phyloP scores from a whole-genome alignment of 176 grass and related monocot genomes.

The Juncus effusus region DNA sequence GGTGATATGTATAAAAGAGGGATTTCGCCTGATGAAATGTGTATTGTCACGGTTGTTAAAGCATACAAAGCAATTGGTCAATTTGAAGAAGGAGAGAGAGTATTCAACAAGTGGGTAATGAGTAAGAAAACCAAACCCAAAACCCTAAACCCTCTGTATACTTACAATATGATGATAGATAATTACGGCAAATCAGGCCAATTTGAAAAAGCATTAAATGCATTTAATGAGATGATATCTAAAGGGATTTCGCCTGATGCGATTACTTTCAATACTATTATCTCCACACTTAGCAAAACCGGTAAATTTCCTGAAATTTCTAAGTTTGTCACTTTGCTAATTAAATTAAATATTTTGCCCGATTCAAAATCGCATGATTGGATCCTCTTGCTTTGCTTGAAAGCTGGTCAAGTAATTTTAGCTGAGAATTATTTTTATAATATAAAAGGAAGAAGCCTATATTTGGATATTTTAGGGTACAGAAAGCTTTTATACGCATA shows the following conservation, averaged over 20 bases:
- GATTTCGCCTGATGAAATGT: constrained; percentile 62
- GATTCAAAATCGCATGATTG: constrained; percentile 75
- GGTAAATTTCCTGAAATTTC: constrained; percentile 41
- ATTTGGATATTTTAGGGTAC: constrained; percentile 66
- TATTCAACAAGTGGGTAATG: constrained; percentile 56
- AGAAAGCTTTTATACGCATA: constrained; percentile 80
- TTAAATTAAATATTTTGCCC: constrained; percentile 45
- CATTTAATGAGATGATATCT: constrained; percentile 62
- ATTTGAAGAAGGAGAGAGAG: constrained; percentile 46
- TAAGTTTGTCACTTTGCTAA: constrained; percentile 55
- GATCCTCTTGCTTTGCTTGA: constrained; percentile 67
- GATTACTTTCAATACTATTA: constrained; percentile 83
- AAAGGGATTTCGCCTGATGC: constrained; percentile 56
- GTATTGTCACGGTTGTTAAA: constrained; percentile 63
- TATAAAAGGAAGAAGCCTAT: constrained; percentile 46
- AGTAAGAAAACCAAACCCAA: constrained; percentile 20
- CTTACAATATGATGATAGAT: constrained; percentile 86
- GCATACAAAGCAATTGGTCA: constrained; percentile 64
- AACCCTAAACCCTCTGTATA: constrained; percentile 42
- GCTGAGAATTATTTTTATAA: constrained; percentile 66
- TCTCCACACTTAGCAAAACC: constrained; percentile 56
- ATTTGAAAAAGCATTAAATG: constrained; percentile 65
- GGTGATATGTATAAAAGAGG: constrained; percentile 78
- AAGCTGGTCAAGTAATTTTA: constrained; percentile 46
- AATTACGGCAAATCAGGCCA: constrained; percentile 67